Percentiles rank a stretch among this genome's conserved stretches.
These are phyloP conservation scores for Phytophthora brassicae DNA, from an alignment of 352 stramenopile species.

Conservation along the genomic window DNA sequence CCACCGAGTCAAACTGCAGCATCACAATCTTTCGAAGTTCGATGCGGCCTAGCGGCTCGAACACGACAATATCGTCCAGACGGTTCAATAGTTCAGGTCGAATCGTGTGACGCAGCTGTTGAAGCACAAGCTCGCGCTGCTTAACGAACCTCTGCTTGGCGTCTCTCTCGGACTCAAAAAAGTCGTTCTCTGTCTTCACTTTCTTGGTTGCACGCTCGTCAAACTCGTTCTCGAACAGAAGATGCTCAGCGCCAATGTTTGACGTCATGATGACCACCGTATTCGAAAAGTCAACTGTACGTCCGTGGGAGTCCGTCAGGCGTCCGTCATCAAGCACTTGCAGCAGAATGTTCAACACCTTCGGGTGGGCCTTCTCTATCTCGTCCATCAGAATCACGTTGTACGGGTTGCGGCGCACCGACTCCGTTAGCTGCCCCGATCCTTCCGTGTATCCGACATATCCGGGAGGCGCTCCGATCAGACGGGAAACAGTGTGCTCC, in stretches of 20 bases:
- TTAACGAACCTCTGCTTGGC: constrained; percentile 42
- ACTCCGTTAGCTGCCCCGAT: constrained; percentile 96
- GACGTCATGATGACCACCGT: constrained; percentile 98
- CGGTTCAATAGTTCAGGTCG: constrained; percentile 96
- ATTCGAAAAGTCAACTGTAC: constrained; percentile 97
- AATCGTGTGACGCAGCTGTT: constrained; percentile 87
- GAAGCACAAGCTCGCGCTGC: constrained; percentile 84
- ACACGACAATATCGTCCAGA: constrained; percentile 96
- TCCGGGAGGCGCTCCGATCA: constrained; percentile 95
- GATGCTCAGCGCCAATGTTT: constrained; percentile 93
- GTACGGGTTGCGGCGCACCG: constrained; percentile 95
- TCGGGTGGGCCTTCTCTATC: constrained; percentile 97
- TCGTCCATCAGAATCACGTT: constrained; percentile 98
- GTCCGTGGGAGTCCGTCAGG: constrained; percentile 95
- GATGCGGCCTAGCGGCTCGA: constrained; percentile 89
- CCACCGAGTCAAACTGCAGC: constrained; percentile 91
- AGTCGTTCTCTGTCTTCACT: constrained; percentile 42
- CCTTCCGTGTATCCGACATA: constrained; percentile 95
- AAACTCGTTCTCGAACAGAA: constrained; percentile 74
- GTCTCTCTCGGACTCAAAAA: constrained; percentile 24
- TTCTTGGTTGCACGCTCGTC: constrained; percentile 67
- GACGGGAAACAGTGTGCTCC: constrained; percentile 90
- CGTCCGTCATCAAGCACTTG: constrained; percentile 98
- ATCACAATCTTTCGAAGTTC: constrained; percentile 93
- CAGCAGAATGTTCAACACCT: constrained; percentile 96